Percentiles rank a stretch among this genome's conserved stretches.
phyloP scores from a whole-genome alignment of 306 rosid genomes.

The Gleditsia sinensis region DNA sequence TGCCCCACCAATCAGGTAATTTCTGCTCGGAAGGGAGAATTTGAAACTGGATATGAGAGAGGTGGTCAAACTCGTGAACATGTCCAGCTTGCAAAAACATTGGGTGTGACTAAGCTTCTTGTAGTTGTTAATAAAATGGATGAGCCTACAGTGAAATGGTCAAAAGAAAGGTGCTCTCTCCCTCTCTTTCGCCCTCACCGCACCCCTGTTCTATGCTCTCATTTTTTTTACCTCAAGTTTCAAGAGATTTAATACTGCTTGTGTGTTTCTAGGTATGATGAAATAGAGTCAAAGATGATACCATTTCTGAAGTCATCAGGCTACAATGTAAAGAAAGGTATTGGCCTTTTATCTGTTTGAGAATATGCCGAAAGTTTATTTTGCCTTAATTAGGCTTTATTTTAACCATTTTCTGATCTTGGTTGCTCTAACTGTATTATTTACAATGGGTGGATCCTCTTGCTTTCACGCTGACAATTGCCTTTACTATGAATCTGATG shows the following conservation, averaged over 20 bases:
- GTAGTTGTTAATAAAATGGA: slow-evolving; percentile 98
- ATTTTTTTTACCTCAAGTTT: background rate
- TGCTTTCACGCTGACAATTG: background rate
- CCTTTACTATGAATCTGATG: background rate
- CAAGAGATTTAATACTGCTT: slow-evolving; percentile 9
- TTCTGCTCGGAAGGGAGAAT: slow-evolving; percentile 98
- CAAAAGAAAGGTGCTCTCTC: slow-evolving; percentile 81
- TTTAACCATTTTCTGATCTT: slow-evolving; percentile 1
- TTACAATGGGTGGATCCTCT: slow-evolving; percentile 1
- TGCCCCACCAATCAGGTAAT: slow-evolving; percentile 60
- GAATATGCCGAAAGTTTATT: slow-evolving; percentile 12
- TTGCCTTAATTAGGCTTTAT: background rate
- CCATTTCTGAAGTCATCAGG: slow-evolving; percentile 89
- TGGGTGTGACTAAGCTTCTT: slow-evolving; percentile 89
- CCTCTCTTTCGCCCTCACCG: background rate
- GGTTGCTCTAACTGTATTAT: slow-evolving; percentile 17
- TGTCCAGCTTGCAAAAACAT: slow-evolving; percentile 93
- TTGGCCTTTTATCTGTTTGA: slow-evolving; percentile 6
- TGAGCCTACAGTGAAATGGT: slow-evolving; percentile 92
- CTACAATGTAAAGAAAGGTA: slow-evolving; percentile 97
- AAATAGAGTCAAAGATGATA: slow-evolving; percentile 85
- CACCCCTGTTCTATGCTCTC: too few species aligned
- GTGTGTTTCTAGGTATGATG: slow-evolving; percentile 71
- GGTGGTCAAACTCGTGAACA: slow-evolving; percentile 99
- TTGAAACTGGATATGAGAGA: slow-evolving; percentile 98